Evolutionary conservation across 768 basidiomycete species (phyloP), one percentile per base, ranked within the genome.

Genomic region (Pleurotus salmoneostramineus): DNA sequence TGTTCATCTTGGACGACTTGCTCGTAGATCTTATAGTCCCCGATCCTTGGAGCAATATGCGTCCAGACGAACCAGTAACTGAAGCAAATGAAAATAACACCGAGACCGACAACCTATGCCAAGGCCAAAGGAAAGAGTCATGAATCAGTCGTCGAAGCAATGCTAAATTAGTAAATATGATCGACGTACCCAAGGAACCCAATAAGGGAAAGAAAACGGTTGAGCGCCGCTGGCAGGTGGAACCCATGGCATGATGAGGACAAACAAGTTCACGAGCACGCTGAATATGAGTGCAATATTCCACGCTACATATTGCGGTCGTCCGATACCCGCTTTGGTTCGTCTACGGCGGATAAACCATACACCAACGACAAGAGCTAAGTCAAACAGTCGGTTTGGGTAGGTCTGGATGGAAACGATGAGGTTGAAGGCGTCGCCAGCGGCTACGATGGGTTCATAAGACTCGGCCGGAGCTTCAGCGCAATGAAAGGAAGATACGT

Each of bases 401-500:
- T 70, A 80, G 60, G 71, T 77, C 64, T 72, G 74, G 3, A 76
- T 65, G 50, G 74, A 70, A 46, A 75, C 70, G 56, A 75, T 73
- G 62, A 77, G 76, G 61, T 75, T 74, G 64, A 78, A 78, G 6
- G 75, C 75, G 62, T 76, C 76, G 50, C 73, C 72, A 27, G 74
- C 70, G 2, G 76, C 44, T 45, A 27, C 21, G 21, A 27, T 27
- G 21, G 21, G 21, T 27, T 27, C 21, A 27, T 27, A 27, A 27
- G 21, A 27, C 21, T 27, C 21, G 21, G 21, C 21, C 21, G 21
- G 21, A 27, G 21, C 21, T 27, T 27, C 21, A 27, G 3, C 21
- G 21, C 21, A 27, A 27, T 27, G 21, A 27, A 27, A 3, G 44
- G 6, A 11, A 45, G 5, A 6, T 6, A 45, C 44, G 10, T 17